Base-by-base conservation (phyloP, 148 eudicot species). In the Rhododendron molle region DNA sequence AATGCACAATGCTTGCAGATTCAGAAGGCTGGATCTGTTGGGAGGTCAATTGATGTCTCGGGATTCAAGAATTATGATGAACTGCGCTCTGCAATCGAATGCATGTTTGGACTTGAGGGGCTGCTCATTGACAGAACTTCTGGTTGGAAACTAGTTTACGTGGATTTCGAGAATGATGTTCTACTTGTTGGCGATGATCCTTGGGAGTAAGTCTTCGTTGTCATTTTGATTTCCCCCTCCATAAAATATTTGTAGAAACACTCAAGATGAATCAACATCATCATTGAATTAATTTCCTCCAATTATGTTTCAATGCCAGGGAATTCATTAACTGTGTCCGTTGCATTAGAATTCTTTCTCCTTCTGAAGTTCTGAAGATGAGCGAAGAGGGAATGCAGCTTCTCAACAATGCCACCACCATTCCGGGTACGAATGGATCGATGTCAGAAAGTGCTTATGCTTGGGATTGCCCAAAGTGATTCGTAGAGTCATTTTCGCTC, bases 131-230 rank as follows among this genome's bases (percentile, higher is more conserved):
- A 74, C 46, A 38, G 78, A 74, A 74, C 43, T 34, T 74, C 78
- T 74, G n/a, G 78, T 14, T 97, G 99, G 99, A 95, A 95, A 87
- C 86, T 97, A 73, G 99, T 97, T 12, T 95, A 97, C 50, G 98
- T 97, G 79, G 99, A 97, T 89, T 95, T 92, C 67, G 99, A 97
- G 88, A 95, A 90, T 46, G 98, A 97, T 74, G 96, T 97, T 76
- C 93, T 97, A 62, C 98, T 97, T 62, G 98, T 95, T 47, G 99
- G 98, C 32, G 99, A 97, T 81, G 98, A 97, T 89, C 99, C 99
- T 18, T 97, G 98, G 99, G 96, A 95, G 99, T 97, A 92, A 95
- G 99, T 89, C 30, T 54, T 49, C 23, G 43, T 34, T 46, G 38
- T 38, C 23, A 47, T 16, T 71, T 21, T 46, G 0, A 12, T 86